These are phyloP conservation scores for Lepidium aucheri DNA, from an alignment of 345 rosid genomes.

Conservation along the genomic window DNA sequence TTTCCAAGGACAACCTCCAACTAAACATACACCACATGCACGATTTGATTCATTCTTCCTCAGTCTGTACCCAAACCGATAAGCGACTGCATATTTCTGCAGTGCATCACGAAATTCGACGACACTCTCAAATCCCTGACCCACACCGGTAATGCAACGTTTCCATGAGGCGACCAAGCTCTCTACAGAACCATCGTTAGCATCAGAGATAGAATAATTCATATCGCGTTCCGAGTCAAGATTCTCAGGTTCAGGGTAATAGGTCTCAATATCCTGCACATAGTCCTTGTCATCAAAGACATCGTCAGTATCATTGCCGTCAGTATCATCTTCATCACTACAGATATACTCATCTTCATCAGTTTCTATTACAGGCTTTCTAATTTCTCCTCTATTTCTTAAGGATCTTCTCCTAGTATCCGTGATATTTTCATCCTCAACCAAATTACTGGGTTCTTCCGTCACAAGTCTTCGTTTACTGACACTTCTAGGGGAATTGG, in stretches of 20 bases:
- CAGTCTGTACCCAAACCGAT: conserved; percentile 65
- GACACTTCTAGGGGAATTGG: conserved; percentile 64
- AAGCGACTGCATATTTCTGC: conserved; percentile 79
- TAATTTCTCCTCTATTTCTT: conserved; percentile 25
- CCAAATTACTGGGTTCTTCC: conserved; percentile 32
- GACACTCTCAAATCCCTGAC: conserved; percentile 79
- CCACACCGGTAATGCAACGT: conserved; percentile 70
- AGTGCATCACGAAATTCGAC: conserved; percentile 75
- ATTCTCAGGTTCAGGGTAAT: conserved; percentile 20
- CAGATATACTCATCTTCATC: conserved; percentile 23
- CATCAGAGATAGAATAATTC: conserved; percentile 16
- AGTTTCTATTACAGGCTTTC: conserved; percentile 25
- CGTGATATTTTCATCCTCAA: conserved; percentile 23
- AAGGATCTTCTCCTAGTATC: conserved; percentile 33
- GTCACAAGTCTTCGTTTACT: conserved; percentile 76
- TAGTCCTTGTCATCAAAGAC: conserved; percentile 13
- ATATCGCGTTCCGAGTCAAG: not conserved
- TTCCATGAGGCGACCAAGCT: conserved; percentile 65
- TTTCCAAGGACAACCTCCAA: conserved; percentile 40
- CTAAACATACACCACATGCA: conserved; percentile 64
- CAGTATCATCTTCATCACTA: conserved; percentile 17
- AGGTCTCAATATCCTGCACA: conserved; percentile 12
- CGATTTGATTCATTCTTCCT: conserved; percentile 79
- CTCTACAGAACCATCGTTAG: conserved; percentile 31
- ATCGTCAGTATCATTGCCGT: not conserved